Evolutionary conservation across 805 yeast species (phyloP).

Genomic region (Sugiyamaella lignohabitans): DNA sequence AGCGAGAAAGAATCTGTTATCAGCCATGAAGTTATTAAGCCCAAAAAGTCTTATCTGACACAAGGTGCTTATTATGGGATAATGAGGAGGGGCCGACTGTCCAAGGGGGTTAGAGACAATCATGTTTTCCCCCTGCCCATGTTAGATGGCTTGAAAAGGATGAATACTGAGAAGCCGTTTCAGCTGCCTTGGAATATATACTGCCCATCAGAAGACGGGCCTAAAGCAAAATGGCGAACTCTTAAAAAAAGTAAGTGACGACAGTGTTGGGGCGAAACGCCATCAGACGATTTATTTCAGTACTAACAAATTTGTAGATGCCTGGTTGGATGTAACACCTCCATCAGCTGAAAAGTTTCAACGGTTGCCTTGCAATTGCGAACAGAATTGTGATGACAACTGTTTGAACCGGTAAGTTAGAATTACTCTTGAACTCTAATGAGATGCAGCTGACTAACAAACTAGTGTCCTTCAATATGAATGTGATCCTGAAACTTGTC

Average conservation of each 20-base stretch:
- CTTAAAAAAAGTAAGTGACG: conserved; percentile 24
- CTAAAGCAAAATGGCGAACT: conserved; percentile 29
- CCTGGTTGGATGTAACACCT: conserved; percentile 19
- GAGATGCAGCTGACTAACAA: neutral
- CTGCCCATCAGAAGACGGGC: conserved; percentile 28
- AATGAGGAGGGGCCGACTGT: neutral
- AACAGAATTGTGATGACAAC: conserved; percentile 30
- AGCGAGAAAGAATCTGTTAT: no score
- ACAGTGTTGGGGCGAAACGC: neutral
- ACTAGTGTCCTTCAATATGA: conserved; percentile 29
- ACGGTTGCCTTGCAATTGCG: conserved; percentile 21
- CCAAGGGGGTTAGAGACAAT: neutral
- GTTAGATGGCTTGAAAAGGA: conserved; percentile 7
- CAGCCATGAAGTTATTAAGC: no score
- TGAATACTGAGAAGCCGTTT: conserved; percentile 22
- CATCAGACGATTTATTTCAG: neutral
- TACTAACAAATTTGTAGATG: conserved; percentile 12
- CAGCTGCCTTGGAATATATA: conserved; percentile 33
- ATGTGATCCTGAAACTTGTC: conserved; percentile 32
- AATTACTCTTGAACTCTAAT: neutral
- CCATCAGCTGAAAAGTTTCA: conserved; percentile 10
- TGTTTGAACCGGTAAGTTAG: conserved; percentile 29
- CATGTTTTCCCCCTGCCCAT: conserved; percentile 15
- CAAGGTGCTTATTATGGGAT: conserved; percentile 2
- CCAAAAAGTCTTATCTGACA: neutral